These are phyloP conservation scores for Fragilariopsis cylindrus DNA, from an alignment of 108 stramenopile genomes.

Conservation along the genomic window DNA sequence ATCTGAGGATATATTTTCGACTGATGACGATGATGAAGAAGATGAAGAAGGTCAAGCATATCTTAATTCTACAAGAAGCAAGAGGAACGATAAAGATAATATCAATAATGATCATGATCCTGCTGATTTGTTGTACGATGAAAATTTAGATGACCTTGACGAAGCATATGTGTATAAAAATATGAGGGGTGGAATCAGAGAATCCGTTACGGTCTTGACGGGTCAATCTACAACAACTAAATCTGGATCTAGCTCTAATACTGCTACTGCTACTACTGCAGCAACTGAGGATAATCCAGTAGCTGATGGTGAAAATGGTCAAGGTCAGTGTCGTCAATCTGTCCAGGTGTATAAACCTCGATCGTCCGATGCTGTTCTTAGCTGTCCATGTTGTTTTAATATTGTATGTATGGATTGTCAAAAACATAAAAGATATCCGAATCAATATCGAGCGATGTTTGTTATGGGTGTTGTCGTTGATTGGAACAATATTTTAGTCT, in stretches of 20 bases:
- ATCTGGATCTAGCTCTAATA: not conserved
- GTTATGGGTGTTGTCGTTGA: constrained; percentile 85
- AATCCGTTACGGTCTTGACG: constrained; percentile 30
- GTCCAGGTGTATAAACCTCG: constrained; percentile 63
- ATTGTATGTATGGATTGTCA: constrained; percentile 93
- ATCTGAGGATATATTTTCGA: constrained; percentile 1
- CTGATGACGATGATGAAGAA: constrained; percentile 8
- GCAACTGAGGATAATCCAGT: too few relatives aligned
- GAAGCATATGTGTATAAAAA: constrained; percentile 84
- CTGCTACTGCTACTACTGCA: not conserved
- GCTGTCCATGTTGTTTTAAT: constrained; percentile 85
- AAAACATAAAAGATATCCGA: constrained; percentile 68
- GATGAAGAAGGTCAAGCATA: constrained; percentile 5
- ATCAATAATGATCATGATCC: not conserved
- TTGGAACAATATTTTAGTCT: constrained; percentile 62
- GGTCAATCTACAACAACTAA: not conserved
- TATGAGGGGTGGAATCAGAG: constrained; percentile 60
- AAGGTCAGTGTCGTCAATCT: constrained; percentile 22
- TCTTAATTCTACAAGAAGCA: constrained; percentile 4
- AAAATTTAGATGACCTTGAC: constrained; percentile 76
- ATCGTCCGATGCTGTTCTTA: constrained; percentile 67
- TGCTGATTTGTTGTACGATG: constrained; percentile 44
- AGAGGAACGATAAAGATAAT: not conserved
- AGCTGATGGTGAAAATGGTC: not conserved
- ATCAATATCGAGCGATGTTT: constrained; percentile 92